Percentiles rank a stretch among this genome's conserved stretches.
phyloP scores from a whole-genome alignment of 75 land plant species.

The Selaginella moellendorffii region DNA sequence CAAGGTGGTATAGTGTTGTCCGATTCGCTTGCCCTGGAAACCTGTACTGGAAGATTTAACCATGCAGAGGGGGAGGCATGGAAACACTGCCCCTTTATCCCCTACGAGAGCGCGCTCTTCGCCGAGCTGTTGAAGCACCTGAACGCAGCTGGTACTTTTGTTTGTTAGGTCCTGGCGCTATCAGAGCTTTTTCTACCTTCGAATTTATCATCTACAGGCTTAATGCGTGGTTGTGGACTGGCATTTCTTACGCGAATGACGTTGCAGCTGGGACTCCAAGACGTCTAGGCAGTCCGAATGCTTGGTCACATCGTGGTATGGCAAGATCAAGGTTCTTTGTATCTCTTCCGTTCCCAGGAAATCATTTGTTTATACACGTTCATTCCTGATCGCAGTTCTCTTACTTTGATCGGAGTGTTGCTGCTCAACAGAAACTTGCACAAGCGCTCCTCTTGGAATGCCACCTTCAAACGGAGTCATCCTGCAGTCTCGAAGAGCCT shows the following conservation, averaged over 20 bases:
- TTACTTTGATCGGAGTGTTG: constrained; percentile 5
- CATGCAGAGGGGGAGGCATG: too few species aligned
- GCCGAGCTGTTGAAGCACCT: too few species aligned
- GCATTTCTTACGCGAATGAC: neutral
- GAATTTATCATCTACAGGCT: too few species aligned
- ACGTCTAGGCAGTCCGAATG: constrained; percentile 82
- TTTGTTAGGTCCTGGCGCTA: too few species aligned
- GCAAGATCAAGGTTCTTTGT: constrained; percentile 14
- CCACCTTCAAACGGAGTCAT: constrained; percentile 7
- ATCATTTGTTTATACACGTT: neutral
- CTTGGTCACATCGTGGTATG: constrained; percentile 66
- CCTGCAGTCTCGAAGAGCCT: constrained; percentile 3
- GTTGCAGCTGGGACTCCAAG: neutral
- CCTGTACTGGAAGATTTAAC: too few species aligned
- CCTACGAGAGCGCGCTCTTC: too few species aligned
- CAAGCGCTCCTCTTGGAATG: neutral
- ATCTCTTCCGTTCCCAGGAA: neutral
- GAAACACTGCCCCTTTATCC: too few species aligned
- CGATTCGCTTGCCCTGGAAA: too few species aligned
- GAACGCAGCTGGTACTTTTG: too few species aligned
- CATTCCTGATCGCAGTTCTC: constrained; percentile 3
- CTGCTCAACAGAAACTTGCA: neutral
- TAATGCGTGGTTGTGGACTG: too few species aligned
- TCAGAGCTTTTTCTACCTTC: too few species aligned
- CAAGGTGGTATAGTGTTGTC: too few species aligned